These are phyloP conservation scores for Lactarius hengduanensis DNA, from an alignment of 768 basidiomycete genomes.

Conservation along the genomic window DNA sequence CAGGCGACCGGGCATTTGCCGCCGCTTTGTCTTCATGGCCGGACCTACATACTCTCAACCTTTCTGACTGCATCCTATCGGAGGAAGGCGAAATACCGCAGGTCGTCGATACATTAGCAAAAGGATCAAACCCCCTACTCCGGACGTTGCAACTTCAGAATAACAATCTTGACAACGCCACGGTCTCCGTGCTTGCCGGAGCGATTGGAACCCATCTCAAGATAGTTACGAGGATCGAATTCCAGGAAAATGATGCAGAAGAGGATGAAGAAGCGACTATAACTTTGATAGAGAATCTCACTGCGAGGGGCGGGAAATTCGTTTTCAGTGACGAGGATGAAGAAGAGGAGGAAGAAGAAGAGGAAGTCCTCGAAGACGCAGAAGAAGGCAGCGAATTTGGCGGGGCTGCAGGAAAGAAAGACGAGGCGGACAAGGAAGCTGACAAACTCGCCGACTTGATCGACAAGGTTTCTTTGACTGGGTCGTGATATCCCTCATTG, in stretches of 20 bases:
- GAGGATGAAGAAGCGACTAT: constrained; percentile 68
- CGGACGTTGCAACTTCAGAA: constrained; percentile 83
- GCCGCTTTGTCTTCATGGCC: constrained; percentile 69
- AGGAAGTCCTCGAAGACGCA: constrained; percentile 43
- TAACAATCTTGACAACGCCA: constrained; percentile 76
- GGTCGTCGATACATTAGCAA: constrained; percentile 57
- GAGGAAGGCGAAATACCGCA: constrained; percentile 75
- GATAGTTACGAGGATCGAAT: constrained; percentile 65
- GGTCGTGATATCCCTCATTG: constrained; percentile 9
- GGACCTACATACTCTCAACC: constrained; percentile 70
- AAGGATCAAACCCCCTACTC: constrained; percentile 72
- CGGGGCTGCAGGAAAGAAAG: constrained; percentile 35
- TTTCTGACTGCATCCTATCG: constrained; percentile 90
- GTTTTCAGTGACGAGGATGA: constrained; percentile 79
- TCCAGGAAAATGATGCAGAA: constrained; percentile 90
- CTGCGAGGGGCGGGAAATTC: constrained; percentile 64
- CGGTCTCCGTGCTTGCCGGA: constrained; percentile 65
- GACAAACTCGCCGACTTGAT: constrained; percentile 66
- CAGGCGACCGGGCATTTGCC: constrained; percentile 55
- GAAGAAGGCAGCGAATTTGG: constrained; percentile 34
- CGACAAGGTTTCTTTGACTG: constrained; percentile 51
- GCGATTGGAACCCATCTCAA: constrained; percentile 61
- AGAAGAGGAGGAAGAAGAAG: constrained; percentile 57
- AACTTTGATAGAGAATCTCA: constrained; percentile 52
- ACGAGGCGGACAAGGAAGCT: constrained; percentile 39